Conservation (phyloP, 2,329 filamentous ascomycete genomes). For the Seiridium cupressi region DNA sequence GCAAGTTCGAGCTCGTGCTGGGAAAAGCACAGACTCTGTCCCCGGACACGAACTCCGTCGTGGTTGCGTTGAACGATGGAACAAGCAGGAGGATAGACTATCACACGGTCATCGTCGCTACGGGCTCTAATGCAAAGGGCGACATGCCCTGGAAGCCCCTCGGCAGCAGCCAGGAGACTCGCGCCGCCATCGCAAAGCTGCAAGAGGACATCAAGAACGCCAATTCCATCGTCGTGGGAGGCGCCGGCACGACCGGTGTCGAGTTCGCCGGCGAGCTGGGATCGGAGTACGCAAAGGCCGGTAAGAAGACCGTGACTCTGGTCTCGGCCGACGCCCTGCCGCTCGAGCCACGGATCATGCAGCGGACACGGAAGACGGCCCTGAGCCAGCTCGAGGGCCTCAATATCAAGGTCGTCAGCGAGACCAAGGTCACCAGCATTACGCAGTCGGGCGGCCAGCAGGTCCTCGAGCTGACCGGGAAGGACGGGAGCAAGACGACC, state of each 20-base stretch:
- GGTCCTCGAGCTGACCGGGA: slow-evolving; percentile 31
- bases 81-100: slow-evolving; percentile 40
- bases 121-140: slow-evolving; percentile 43
- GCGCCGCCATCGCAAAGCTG: slow-evolving; percentile 32
- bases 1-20: slow-evolving; percentile 50
- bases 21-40: slow-evolving; percentile 46
- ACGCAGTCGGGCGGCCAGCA: slow-evolving; percentile 8
- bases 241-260: slow-evolving; percentile 49
- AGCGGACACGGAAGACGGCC: slow-evolving; percentile 36
- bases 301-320: slow-evolving; percentile 45
- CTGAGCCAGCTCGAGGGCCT: slow-evolving; percentile 40
- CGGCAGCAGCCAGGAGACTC: slow-evolving; percentile 40
- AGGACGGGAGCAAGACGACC: slow-evolving; percentile 28
- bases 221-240: slow-evolving; percentile 48
- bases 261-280: slow-evolving; percentile 53
- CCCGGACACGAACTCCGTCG: slow-evolving; percentile 38
- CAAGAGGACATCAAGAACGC: slow-evolving; percentile 38
- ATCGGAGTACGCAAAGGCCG: slow-evolving; percentile 39
- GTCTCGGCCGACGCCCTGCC: slow-evolving; percentile 38
- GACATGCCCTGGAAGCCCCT: slow-evolving; percentile 50
- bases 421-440: slow-evolving; percentile 32
- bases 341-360: slow-evolving; percentile 28
- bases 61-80: slow-evolving; percentile 34
- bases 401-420: slow-evolving; percentile 39
- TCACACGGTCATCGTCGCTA: slow-evolving; percentile 53